Conservation (phyloP, 2,329 filamentous ascomycete genomes). For the Monosporascus sp. region DNA sequence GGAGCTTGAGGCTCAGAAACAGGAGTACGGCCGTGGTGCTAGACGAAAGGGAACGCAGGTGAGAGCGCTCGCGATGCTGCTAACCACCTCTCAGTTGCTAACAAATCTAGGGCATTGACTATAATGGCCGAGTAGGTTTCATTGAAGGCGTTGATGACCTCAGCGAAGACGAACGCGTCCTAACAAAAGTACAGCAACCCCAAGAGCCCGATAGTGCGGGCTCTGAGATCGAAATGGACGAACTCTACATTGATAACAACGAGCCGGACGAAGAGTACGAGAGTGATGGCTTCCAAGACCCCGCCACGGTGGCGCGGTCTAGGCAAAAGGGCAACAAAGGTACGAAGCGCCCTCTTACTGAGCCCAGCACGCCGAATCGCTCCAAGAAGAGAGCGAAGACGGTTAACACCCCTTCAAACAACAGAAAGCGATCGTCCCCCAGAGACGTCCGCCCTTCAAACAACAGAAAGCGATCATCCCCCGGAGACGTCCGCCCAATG, state of each 20-base stretch:
- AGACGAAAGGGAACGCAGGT: slow-evolving; percentile 54
- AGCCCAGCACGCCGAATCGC: slow-evolving; percentile 1
- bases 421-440: slow-evolving; percentile 1
- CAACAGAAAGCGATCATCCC: slow-evolving; percentile 2
- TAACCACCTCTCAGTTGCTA: slow-evolving; percentile 6
- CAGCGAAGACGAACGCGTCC: slow-evolving; percentile 1
- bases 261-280: slow-evolving; percentile 15
- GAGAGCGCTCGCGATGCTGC: slow-evolving; percentile 20
- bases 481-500: background rate
- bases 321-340: slow-evolving; percentile 14
- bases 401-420: slow-evolving; percentile 17
- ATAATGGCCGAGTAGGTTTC: slow-evolving; percentile 31
- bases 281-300: slow-evolving; percentile 9
- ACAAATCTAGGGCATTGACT: slow-evolving; percentile 34
- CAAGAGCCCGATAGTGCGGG: slow-evolving; percentile 16
- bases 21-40: slow-evolving; percentile 81
- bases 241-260: slow-evolving; percentile 20
- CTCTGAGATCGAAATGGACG: slow-evolving; percentile 22
- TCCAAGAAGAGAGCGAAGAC: slow-evolving; percentile 9
- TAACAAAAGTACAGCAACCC: slow-evolving; percentile 15
- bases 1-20: slow-evolving; percentile 60
- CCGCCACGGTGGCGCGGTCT: background rate
- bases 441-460: slow-evolving; percentile 6
- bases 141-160: slow-evolving; percentile 20
- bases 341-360: slow-evolving; percentile 14